Base-by-base conservation (phyloP, 2,329 filamentous ascomycete species). In the Aspergillus arachidicola region DNA sequence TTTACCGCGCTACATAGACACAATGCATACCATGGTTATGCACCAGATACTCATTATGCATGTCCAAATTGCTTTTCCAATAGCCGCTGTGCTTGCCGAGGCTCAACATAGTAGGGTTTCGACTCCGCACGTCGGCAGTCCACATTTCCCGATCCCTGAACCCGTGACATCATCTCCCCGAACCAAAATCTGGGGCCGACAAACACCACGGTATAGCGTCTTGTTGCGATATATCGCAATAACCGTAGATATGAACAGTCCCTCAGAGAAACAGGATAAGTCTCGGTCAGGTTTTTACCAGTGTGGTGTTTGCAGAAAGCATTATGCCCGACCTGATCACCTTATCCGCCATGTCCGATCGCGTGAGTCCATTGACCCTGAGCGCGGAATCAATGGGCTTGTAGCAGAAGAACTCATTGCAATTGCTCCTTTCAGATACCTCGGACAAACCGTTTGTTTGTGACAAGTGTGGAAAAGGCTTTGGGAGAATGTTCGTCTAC, bases 321-420 rank as follows among this genome's bases (percentile, higher is more conserved):
- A 78, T 59, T 86, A 85, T 71, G 82, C 81, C 12, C 78, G 84
- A 32, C 79, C 83, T 5, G 84, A 86, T 70, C 83, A 86, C 72
- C 75, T 86, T 28, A 81, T 80, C 58, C 80, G 84, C 54, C 84
- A 86, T 74, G 82, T 85, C 48, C 80, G 84, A 66, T 82, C 83
- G 64, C 83, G 78, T 80, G 14, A 54, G 65, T 61, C 9, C n/a
- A 38, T 30, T 10, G 58, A 76, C 72, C 1, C 66, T 26, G 48
- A 19, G 28, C 6, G 48, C 23, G 7, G 1, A 16, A 16, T 5
- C 34, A 6, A 16, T 36, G 12, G 11, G 16, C 6, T 19, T 38
- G 0, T 41, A n/a, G 3, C 3, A 10, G 3, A 34, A 32, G 5
- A n/a, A 4, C 50, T 53, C 10, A 53, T 12, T 2, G 6, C 16